Evolutionary conservation across 257 asterid genomes (phyloP).

Genomic region (Lantana camara): DNA sequence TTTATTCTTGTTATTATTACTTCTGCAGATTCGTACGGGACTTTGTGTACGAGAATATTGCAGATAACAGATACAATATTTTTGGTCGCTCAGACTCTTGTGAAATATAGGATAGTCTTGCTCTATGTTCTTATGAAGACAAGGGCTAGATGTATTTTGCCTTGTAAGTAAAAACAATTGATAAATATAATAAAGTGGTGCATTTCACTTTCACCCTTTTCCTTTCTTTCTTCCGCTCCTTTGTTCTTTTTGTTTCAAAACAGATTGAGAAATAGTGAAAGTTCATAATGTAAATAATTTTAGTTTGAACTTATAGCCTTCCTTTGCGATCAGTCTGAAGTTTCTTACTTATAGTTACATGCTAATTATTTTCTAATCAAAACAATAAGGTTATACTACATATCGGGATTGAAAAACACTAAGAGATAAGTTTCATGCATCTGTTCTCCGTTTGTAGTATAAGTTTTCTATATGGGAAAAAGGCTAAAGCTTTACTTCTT

Average conservation of each 20-base stretch:
- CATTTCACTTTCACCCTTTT: neutral
- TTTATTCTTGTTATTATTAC: constrained; percentile 22
- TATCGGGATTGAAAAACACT: neutral
- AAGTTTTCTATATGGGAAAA: neutral
- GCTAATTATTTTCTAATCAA: neutral
- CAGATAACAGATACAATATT: constrained; percentile 77
- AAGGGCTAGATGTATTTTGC: constrained; percentile 3
- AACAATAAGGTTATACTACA: neutral
- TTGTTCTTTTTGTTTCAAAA: neutral
- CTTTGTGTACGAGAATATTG: constrained; percentile 70
- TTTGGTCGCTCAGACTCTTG: constrained; percentile 89
- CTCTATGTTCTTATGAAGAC: constrained; percentile 24
- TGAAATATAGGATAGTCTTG: constrained; percentile 48
- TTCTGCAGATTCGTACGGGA: constrained; percentile 80
- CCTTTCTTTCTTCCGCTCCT: neutral
- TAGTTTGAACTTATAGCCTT: neutral
- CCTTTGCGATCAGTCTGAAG: neutral
- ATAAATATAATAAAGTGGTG: constrained; percentile 11
- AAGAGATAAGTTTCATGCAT: neutral
- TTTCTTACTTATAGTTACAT: neutral
- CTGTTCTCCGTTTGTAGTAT: neutral
- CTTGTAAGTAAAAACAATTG: constrained; percentile 25
- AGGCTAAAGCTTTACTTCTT: neutral
- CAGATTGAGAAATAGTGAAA: neutral
- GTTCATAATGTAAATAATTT: neutral